These are phyloP conservation scores for Lodderomyces jiufengensis DNA, from an alignment of 1,139 yeast genomes.

Conservation along the genomic window DNA sequence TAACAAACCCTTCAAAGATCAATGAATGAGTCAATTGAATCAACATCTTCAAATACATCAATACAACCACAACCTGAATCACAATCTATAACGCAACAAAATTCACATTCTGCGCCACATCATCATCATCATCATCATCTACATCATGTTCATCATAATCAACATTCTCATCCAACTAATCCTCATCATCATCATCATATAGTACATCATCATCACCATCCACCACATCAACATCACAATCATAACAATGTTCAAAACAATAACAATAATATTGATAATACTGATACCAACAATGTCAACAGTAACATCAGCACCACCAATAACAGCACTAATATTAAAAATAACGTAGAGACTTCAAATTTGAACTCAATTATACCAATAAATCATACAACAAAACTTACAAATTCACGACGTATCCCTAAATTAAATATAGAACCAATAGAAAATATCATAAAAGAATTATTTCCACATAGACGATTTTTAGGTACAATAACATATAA, in stretches of 20 bases:
- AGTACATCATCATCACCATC: conserved; percentile 7
- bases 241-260: conserved; percentile 14
- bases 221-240: conserved; percentile 15
- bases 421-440: conserved; percentile 44
- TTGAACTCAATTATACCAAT: not conserved
- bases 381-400: not conserved
- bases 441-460: conserved; percentile 38
- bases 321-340: too few species aligned
- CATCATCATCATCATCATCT: conserved; percentile 9
- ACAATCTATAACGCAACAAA: too few species aligned
- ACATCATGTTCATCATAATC: conserved; percentile 4
- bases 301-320: too few species aligned
- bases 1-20: too few species aligned
- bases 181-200: conserved; percentile 2
- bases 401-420: conserved; percentile 13
- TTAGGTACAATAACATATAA: conserved; percentile 63
- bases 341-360: not conserved
- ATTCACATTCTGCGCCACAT: not conserved
- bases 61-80: too few species aligned
- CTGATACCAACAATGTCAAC: too few species aligned
- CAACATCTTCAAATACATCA: too few species aligned
- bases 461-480: conserved; percentile 46
- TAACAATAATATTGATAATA: conserved; percentile 3
- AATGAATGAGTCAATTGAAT: too few species aligned
- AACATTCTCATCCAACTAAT: not conserved